Evolutionary conservation across 805 yeast species (phyloP), one percentile per base, ranked within the genome.

Genomic region (Saccharomycopsis babjevae): DNA sequence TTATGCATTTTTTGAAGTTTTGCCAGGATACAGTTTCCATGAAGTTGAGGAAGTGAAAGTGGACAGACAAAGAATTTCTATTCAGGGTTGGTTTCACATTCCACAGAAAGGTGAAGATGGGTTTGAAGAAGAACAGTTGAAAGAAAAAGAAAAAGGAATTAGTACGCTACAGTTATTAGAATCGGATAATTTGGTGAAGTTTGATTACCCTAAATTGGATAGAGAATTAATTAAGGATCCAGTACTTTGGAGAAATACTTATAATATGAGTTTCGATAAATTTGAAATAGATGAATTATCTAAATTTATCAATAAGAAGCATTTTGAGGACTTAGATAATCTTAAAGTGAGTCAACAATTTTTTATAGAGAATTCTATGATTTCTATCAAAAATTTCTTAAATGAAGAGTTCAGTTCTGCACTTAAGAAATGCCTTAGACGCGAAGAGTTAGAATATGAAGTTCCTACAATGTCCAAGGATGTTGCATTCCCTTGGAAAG

Each of bases 11-110:
- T 94, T 94, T 78, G 86, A 88, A 5, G 98, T 94, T 15, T 94
- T 91, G 70, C 99, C 99, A 0, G 99, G 99, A 0, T 80, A 86
- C 57, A 88, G 97, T 1, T 94, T 94, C 79, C 99, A 94, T 72
- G 99, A 96, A 68, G 99, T 94, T 13, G 98, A 96, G 74, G 99
- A 94, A 72, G 99, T 96, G 1, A 81, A 86, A 63, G 96, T 85
- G 1, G 96, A 92, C 69, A 89, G 86, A 69, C 96, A 91, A 65
- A 80, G 99, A 69, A 76, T 94, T 40, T 89, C 97, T 0, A 89
- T 94, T 63, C 97, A 94, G 69, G 99, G 99, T 0, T 96, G 99
- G 99, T 96, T 93, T 70, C 99, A 94, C 72, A 89, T 92, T 58
- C 99, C 99, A 3, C 98, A 94, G 71, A 76, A 75, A 11, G 97